phyloP scores from a whole-genome alignment of 2,329 filamentous ascomycete genomes.

The Lasiodiplodia hormozganensis region DNA sequence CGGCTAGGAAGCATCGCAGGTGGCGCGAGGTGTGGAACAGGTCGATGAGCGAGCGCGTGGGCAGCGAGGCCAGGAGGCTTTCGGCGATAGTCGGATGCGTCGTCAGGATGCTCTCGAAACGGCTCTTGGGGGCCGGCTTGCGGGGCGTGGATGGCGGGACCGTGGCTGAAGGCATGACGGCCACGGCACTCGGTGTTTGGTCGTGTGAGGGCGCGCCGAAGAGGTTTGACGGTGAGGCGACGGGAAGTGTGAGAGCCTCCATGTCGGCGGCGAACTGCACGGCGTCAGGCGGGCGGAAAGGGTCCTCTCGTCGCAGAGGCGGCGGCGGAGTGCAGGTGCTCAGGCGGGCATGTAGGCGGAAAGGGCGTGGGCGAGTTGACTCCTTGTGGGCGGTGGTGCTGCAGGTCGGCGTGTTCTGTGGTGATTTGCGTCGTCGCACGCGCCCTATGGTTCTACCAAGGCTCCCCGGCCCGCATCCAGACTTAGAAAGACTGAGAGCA shows the following conservation, averaged over 20 bases:
- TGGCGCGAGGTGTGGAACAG: slow-evolving; percentile 65
- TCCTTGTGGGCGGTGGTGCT: slow-evolving; percentile 20
- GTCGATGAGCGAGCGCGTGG: slow-evolving; percentile 62
- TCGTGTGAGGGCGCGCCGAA: slow-evolving; percentile 21
- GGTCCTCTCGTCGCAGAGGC: slow-evolving; percentile 17
- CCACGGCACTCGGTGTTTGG: background rate
- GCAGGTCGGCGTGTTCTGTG: slow-evolving; percentile 21
- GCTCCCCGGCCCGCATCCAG: slow-evolving; percentile 11
- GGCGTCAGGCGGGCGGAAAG: background rate
- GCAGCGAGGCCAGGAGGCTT: slow-evolving; percentile 63
- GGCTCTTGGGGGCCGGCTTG: slow-evolving; percentile 33
- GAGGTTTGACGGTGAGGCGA: slow-evolving; percentile 22
- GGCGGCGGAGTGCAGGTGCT: slow-evolving; percentile 5
- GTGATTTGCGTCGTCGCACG: slow-evolving; percentile 17
- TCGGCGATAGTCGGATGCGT: slow-evolving; percentile 65
- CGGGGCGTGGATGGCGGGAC: background rate
- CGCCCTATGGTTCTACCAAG: slow-evolving; percentile 21
- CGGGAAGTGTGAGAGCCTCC: slow-evolving; percentile 19
- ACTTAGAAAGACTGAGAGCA: background rate
- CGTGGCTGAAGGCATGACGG: slow-evolving; percentile 7
- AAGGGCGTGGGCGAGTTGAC: slow-evolving; percentile 1
- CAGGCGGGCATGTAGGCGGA: slow-evolving; percentile 22
- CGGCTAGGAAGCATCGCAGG: slow-evolving; percentile 60
- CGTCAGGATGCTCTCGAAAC: slow-evolving; percentile 63
- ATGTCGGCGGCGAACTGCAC: slow-evolving; percentile 9